Evolutionary conservation across 371 early-diverging fungal genomes (phyloP), one percentile per base, ranked within the genome.

Genomic region (Thermomucor indicae-seudaticae): DNA sequence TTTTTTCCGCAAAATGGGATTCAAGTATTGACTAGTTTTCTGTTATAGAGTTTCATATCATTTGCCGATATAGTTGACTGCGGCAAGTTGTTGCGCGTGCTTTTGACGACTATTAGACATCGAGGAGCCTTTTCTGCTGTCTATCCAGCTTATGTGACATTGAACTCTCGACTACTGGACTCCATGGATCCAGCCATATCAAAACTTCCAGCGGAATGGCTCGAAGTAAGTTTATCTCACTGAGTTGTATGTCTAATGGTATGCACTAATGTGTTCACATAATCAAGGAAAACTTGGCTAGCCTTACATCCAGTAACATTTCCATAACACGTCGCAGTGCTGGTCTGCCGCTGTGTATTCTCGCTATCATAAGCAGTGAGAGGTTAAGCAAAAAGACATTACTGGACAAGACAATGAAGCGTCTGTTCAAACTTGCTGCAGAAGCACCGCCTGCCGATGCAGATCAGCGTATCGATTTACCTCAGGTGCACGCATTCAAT

Each of bases 281-380:
- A 38, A 31, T 22, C 23, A 49, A 79, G 64, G 65, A 67, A 32
- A 67, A 72, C 46, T 52, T 84, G 10, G 67, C 70, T 10, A 67
- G 75, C 14, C 65, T 85, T 10, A 60, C 71, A n/a, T 72, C 75
- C 4, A 81, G 70, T 35, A 66, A 72, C 28, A 76, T 93, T 19
- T 94, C 94, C 0, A 87, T 93, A n/a, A 96, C 97, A 1, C 81
- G 96, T n/a, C 84, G 97, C 25, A 89, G 90, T 53, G 97, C 92
- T 0, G 96, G 96, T 3, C 73, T 94, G 32, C 97, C 97, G 10
- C 72, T 89, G 5, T 90, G 89, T 51, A 84, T 96, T n/a, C 53
- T 92, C 43, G 91, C 92, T 4, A 83, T 93, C 37, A 75, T 95
- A 31, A 84, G 83, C 39, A 78, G 87, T 32, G 86, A 89, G 28